phyloP scores from a whole-genome alignment of 306 rosid species.

The Acacia confusa region DNA sequence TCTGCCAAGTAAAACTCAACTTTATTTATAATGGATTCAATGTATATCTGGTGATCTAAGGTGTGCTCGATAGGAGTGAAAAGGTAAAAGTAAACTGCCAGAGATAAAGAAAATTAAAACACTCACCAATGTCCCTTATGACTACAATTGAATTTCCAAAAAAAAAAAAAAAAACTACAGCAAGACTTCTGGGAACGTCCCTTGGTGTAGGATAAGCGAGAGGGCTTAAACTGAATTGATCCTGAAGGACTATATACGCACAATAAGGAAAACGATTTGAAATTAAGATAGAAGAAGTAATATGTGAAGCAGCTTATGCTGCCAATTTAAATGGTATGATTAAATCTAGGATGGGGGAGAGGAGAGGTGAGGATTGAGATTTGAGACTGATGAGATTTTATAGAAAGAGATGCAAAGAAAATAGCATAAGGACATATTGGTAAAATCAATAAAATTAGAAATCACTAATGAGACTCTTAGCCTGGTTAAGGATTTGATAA shows the following conservation, averaged over 20 bases:
- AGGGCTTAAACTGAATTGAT: neutral
- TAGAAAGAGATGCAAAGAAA: too few species aligned
- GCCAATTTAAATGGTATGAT: too few species aligned
- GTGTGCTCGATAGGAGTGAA: constrained; percentile 5
- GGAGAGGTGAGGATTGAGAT: too few species aligned
- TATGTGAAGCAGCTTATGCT: too few species aligned
- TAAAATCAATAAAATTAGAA: too few species aligned
- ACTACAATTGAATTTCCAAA: neutral
- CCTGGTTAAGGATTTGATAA: too few species aligned
- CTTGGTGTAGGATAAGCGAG: neutral
- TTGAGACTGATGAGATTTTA: too few species aligned
- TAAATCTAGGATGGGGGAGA: too few species aligned
- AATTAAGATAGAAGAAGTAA: constrained; percentile 6
- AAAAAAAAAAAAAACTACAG: neutral
- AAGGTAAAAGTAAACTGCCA: neutral
- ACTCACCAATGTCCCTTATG: neutral
- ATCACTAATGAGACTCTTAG: too few species aligned
- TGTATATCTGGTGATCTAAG: constrained; percentile 12
- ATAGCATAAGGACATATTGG: too few species aligned
- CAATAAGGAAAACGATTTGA: constrained; percentile 20
- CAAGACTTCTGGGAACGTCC: neutral
- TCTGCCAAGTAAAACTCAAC: constrained; percentile 78
- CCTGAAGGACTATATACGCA: constrained; percentile 12
- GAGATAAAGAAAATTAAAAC: neutral
- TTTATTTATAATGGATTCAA: constrained; percentile 77